phyloP scores from a whole-genome alignment of 148 eudicot genomes.

The Nepenthes mirabilis region DNA sequence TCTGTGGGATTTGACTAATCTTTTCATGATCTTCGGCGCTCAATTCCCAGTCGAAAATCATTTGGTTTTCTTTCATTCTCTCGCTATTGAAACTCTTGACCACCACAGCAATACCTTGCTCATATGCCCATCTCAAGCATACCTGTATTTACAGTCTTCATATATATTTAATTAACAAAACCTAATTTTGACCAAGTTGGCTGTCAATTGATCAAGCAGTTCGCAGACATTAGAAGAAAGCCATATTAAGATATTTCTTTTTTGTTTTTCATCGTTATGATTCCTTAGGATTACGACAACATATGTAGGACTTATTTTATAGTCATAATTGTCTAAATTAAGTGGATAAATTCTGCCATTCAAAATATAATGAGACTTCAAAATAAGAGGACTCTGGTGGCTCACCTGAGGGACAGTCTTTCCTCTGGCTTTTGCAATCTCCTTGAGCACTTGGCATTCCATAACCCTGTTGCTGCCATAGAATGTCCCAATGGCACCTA shows the following conservation, averaged over 20 bases:
- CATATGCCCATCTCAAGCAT: constrained; percentile 63
- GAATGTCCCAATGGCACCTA: constrained; percentile 60
- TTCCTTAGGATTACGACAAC: too few species aligned
- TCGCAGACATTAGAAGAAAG: not conserved
- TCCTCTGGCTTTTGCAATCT: constrained; percentile 55
- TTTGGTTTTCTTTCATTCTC: constrained; percentile 59
- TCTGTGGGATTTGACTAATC: constrained; percentile 48
- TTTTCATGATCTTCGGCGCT: constrained; percentile 39
- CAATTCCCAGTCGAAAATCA: constrained; percentile 55
- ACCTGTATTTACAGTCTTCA: constrained; percentile 22
- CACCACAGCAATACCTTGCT: constrained; percentile 53
- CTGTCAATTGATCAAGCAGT: not conserved
- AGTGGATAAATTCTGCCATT: not conserved
- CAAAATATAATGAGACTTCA: not conserved
- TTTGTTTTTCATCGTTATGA: too few species aligned
- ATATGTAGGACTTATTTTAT: too few species aligned
- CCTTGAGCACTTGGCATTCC: constrained; percentile 40
- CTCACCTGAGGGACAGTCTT: constrained; percentile 60
- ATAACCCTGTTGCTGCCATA: constrained; percentile 60
- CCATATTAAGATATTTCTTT: not conserved
- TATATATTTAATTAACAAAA: not conserved
- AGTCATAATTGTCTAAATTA: too few species aligned
- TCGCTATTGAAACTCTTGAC: constrained; percentile 63
- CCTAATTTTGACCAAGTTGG: not conserved
- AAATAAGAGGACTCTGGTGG: not conserved